Percentiles rank a stretch among this genome's conserved stretches.
These are phyloP conservation scores for Starmerella sp. DNA, from an alignment of 805 yeast species.

Conservation along the genomic window DNA sequence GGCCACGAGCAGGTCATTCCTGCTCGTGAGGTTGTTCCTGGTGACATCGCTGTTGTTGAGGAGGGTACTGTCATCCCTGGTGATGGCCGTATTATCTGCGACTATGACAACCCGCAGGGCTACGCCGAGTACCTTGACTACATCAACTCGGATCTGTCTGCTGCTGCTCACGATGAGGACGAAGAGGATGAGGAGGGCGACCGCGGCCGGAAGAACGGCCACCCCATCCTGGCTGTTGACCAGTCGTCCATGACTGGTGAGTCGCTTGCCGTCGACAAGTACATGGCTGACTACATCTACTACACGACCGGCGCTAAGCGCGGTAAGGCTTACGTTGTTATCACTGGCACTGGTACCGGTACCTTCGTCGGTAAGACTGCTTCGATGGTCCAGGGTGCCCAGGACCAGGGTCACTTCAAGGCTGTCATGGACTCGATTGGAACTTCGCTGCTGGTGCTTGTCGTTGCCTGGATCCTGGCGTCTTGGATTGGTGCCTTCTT, in stretches of 20 bases:
- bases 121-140: slow-evolving; percentile 32
- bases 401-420: slow-evolving; percentile 95
- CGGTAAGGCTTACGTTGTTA: slow-evolving; percentile 90
- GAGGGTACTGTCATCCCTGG: slow-evolving; percentile 91
- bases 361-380: slow-evolving; percentile 98
- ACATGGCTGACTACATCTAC: slow-evolving; percentile 78
- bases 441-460: slow-evolving; percentile 79
- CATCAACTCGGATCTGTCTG: slow-evolving; percentile 29
- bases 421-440: slow-evolving; percentile 97
- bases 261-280: slow-evolving; percentile 91
- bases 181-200: slow-evolving; percentile 28
- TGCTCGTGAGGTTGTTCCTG: slow-evolving; percentile 84
- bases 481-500: slow-evolving; percentile 94
- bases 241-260: slow-evolving; percentile 98
- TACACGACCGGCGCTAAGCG: slow-evolving; percentile 93
- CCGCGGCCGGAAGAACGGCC: slow-evolving; percentile 66
- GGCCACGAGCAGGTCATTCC: slow-evolving; percentile 66
- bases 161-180: slow-evolving; percentile 23
- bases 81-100: slow-evolving; percentile 62
- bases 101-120: slow-evolving; percentile 31
- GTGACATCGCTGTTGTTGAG: slow-evolving; percentile 85
- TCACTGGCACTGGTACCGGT: slow-evolving; percentile 87
- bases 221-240: slow-evolving; percentile 67
- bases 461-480: slow-evolving; percentile 69
- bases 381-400: slow-evolving; percentile 89